Conservation (phyloP, 2,329 filamentous ascomycete genomes). For the Fusarium buharicum region DNA sequence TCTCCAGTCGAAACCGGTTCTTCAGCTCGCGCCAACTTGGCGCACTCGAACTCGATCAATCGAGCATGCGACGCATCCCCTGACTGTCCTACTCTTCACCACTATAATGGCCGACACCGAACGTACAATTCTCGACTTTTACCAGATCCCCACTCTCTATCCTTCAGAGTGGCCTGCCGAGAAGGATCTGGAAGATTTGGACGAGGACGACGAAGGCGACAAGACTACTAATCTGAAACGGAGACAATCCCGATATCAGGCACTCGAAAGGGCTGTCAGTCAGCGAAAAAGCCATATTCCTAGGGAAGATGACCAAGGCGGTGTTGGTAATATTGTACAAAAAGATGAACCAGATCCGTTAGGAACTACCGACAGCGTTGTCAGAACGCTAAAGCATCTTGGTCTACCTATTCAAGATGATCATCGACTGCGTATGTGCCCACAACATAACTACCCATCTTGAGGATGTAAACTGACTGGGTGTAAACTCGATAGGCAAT, state of each 20-base stretch:
- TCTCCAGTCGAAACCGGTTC: not conserved
- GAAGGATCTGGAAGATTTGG: conserved; percentile 75
- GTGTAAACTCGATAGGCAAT: conserved; percentile 67
- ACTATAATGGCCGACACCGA: conserved; percentile 74
- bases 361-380: conserved; percentile 87
- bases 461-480: conserved; percentile 31
- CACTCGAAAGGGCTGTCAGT: conserved; percentile 79
- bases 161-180: conserved; percentile 89
- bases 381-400: conserved; percentile 78
- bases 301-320: conserved; percentile 73
- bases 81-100: conserved; percentile 27
- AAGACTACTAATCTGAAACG: conserved; percentile 61
- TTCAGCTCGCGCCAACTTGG: conserved; percentile 5
- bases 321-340: conserved; percentile 81
- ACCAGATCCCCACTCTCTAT: conserved; percentile 81
- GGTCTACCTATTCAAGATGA: conserved; percentile 89
- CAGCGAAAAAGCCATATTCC: conserved; percentile 72
- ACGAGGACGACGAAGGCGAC: conserved; percentile 65
- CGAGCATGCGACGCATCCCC: conserved; percentile 35
- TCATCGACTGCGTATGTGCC: conserved; percentile 72
- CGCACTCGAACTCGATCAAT: conserved; percentile 12
- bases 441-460: conserved; percentile 12
- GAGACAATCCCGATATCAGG: conserved; percentile 84
- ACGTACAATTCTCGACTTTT: conserved; percentile 84
- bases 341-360: conserved; percentile 93